Conservation (phyloP, 2,329 filamentous ascomycete species). For the Albophoma yamanashiensis region DNA sequence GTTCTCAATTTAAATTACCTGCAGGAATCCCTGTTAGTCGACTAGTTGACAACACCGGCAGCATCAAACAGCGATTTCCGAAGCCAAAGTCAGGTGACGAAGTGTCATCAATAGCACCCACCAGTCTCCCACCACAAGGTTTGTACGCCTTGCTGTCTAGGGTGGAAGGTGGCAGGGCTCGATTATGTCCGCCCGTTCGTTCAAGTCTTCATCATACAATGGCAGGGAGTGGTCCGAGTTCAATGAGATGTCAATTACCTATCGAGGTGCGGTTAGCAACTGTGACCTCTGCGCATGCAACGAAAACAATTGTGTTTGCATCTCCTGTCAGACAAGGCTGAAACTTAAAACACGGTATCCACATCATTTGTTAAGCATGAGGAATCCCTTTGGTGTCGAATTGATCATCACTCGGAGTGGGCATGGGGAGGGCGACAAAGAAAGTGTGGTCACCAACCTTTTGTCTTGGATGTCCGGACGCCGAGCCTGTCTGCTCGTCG, state of each 20-base stretch:
- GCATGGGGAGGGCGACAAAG: constrained; percentile 3
- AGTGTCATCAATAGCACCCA: constrained; percentile 52
- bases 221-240: constrained; percentile 6
- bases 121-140: constrained; percentile 41
- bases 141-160: constrained; percentile 51
- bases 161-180: constrained; percentile 38
- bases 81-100: constrained; percentile 51
- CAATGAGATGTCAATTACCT: constrained; percentile 27
- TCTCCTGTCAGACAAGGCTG: constrained; percentile 56
- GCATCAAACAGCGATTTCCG: constrained; percentile 17
- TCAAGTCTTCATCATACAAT: constrained; percentile 52
- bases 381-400: constrained; percentile 55
- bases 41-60: constrained; percentile 8
- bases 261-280: constrained; percentile 26
- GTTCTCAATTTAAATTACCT: constrained; percentile 21
- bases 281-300: constrained; percentile 5
- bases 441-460: constrained; percentile 31
- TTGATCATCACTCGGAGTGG: constrained; percentile 45
- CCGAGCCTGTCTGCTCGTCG: neutral
- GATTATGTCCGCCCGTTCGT: constrained; percentile 62
- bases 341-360: constrained; percentile 51
- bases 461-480: constrained; percentile 13
- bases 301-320: constrained; percentile 13
- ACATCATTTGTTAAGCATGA: constrained; percentile 58
- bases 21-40: constrained; percentile 19